These are phyloP conservation scores for Gyromitra esculenta DNA, from an alignment of 2,329 filamentous ascomycete species.

Conservation along the genomic window DNA sequence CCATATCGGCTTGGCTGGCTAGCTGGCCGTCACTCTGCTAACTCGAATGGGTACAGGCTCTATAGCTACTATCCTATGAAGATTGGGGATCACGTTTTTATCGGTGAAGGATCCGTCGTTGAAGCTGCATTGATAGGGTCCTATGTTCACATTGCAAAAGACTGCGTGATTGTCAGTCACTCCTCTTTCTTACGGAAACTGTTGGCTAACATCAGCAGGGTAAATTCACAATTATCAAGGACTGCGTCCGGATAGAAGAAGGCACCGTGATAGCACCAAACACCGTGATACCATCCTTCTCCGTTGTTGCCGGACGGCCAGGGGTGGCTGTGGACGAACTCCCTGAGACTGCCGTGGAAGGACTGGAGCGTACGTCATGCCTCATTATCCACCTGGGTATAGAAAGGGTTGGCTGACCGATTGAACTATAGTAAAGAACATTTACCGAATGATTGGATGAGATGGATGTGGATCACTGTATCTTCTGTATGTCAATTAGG, in stretches of 20 bases:
- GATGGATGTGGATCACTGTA: slow-evolving; percentile 27
- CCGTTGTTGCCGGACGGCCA: slow-evolving; percentile 84
- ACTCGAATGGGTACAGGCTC: slow-evolving; percentile 56
- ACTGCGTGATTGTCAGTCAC: slow-evolving; percentile 69
- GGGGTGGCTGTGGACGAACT: slow-evolving; percentile 84
- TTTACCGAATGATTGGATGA: slow-evolving; percentile 55
- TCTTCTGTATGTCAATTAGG: background rate
- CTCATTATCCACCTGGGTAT: background rate
- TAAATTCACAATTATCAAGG: slow-evolving; percentile 79
- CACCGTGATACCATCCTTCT: slow-evolving; percentile 93
- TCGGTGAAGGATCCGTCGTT: slow-evolving; percentile 78
- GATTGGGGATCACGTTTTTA: slow-evolving; percentile 92
- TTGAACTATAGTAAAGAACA: slow-evolving; percentile 51
- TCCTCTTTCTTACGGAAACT: background rate
- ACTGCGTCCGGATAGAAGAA: slow-evolving; percentile 88
- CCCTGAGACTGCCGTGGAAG: slow-evolving; percentile 70
- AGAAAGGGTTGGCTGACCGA: background rate
- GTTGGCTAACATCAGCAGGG: slow-evolving; percentile 48
- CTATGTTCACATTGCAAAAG: slow-evolving; percentile 84
- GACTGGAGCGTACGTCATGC: slow-evolving; percentile 55
- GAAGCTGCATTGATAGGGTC: slow-evolving; percentile 84
- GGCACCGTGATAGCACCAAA: slow-evolving; percentile 83
- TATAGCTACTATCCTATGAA: slow-evolving; percentile 89
- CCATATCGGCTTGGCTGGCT: background rate
- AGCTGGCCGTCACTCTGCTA: background rate